These are phyloP conservation scores for Flaveria sonorensis DNA, from an alignment of 129 eudicot genomes.

Conservation along the genomic window DNA sequence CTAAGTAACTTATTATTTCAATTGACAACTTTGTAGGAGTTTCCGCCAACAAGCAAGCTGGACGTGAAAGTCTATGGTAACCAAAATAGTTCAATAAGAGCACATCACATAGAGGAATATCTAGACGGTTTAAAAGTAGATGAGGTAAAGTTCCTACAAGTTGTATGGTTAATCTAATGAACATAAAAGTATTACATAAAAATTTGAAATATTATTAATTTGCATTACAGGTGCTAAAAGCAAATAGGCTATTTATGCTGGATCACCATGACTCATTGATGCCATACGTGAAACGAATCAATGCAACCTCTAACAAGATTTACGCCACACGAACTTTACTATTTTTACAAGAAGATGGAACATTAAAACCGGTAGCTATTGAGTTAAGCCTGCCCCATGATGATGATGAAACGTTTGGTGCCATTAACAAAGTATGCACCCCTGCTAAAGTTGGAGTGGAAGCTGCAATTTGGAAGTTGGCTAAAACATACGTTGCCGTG, in stretches of 20 bases:
- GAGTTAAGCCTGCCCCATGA: conserved; percentile 57
- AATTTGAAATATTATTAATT: neutral
- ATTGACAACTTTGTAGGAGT: conserved; percentile 40
- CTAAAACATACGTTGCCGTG: conserved; percentile 53
- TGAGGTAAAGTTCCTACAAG: conserved; percentile 30
- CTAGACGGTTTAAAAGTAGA: conserved; percentile 47
- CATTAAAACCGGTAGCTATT: conserved; percentile 55
- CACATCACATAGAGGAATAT: conserved; percentile 34
- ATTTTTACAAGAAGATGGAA: conserved; percentile 43
- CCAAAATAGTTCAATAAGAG: conserved; percentile 47
- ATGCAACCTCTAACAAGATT: conserved; percentile 39
- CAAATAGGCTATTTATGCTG: conserved; percentile 42
- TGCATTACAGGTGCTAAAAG: conserved; percentile 34
- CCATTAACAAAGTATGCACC: conserved; percentile 41
- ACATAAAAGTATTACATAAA: neutral
- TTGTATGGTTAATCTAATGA: neutral
- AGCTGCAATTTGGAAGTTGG: conserved; percentile 50
- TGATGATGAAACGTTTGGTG: conserved; percentile 30
- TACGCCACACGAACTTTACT: conserved; percentile 59
- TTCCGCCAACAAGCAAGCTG: conserved; percentile 60
- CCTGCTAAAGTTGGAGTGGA: conserved; percentile 45
- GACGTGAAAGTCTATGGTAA: conserved; percentile 48
- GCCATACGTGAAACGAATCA: conserved; percentile 51
- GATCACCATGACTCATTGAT: conserved; percentile 52
- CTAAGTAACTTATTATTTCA: neutral